These are phyloP conservation scores for Penicillium palitans DNA, from an alignment of 2,329 filamentous ascomycete species.

Conservation along the genomic window DNA sequence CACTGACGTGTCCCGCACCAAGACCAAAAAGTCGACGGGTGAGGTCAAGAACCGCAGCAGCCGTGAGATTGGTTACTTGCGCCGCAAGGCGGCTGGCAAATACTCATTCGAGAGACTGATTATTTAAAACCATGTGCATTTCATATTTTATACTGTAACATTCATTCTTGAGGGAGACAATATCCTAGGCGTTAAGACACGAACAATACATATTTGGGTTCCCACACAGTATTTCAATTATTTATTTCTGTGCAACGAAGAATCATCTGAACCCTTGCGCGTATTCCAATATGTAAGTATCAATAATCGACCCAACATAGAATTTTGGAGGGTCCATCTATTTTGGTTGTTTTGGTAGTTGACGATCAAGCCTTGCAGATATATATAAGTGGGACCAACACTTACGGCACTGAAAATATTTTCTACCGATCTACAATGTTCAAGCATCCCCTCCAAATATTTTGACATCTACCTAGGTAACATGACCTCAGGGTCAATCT, in stretches of 20 bases:
- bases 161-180: conserved; percentile 17
- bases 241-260: background rate
- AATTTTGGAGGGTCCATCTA: background rate
- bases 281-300: background rate
- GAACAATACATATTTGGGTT: conserved; percentile 10
- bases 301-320: background rate
- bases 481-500: background rate
- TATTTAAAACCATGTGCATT: conserved; percentile 50
- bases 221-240: background rate
- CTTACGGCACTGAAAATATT: background rate
- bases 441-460: too few species aligned
- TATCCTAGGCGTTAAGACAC: conserved; percentile 23
- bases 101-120: conserved; percentile 80
- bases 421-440: background rate
- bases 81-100: conserved; percentile 74
- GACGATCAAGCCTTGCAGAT: conserved; percentile 5
- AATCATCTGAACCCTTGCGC: background rate
- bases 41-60: conserved; percentile 68
- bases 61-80: conserved; percentile 73
- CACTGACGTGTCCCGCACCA: conserved; percentile 45
- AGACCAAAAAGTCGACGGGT: conserved; percentile 63
- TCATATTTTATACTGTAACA: conserved; percentile 25
- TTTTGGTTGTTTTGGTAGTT: background rate
- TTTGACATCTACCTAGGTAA: too few species aligned
- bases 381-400: conserved; percentile 6